Evolutionary conservation across 495 filamentous ascomycete genomes (phyloP).

Genomic region (Arthonia radiata): DNA sequence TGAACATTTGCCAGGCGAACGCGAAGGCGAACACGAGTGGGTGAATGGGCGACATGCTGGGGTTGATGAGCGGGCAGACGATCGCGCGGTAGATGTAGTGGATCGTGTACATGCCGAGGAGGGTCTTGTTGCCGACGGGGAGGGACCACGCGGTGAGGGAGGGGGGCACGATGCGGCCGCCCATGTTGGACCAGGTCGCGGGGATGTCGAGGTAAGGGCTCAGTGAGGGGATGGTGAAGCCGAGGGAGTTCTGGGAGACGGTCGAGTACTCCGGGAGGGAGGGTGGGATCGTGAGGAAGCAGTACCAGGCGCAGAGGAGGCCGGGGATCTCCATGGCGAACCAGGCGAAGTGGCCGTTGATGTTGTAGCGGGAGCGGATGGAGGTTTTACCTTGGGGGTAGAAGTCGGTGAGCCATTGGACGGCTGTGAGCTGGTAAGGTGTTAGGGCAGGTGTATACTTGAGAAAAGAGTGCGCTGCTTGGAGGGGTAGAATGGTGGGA

Average conservation of each 20-base stretch:
- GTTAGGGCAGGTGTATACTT: no score
- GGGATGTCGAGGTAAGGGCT: no score
- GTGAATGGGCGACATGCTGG: conserved; percentile 67
- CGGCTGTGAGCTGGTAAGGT: conserved; percentile 11
- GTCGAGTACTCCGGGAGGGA: no score
- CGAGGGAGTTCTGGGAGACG: no score
- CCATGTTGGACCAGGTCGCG: no score
- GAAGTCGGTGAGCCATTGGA: conserved; percentile 18
- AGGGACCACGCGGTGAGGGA: conserved; percentile 4
- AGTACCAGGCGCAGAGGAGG: conserved; percentile 52
- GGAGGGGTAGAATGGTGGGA: no score
- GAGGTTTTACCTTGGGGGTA: conserved; percentile 61
- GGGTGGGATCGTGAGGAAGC: no score
- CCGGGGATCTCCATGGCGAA: conserved; percentile 62
- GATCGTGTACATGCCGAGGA: conserved; percentile 17
- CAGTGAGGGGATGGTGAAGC: no score
- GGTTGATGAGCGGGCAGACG: conserved; percentile 53
- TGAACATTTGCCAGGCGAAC: conserved; percentile 49
- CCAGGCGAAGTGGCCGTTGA: conserved; percentile 79
- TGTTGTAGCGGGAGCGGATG: conserved; percentile 40
- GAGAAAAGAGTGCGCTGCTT: no score
- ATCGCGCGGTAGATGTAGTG: conserved; percentile 83
- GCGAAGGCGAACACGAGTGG: conserved; percentile 32
- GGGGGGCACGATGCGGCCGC: no score
- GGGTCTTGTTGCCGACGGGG: conserved; percentile 11